Evolutionary conservation across 1,284 basidiomycete species (phyloP).

Genomic region (Violaceomyces palustris): DNA sequence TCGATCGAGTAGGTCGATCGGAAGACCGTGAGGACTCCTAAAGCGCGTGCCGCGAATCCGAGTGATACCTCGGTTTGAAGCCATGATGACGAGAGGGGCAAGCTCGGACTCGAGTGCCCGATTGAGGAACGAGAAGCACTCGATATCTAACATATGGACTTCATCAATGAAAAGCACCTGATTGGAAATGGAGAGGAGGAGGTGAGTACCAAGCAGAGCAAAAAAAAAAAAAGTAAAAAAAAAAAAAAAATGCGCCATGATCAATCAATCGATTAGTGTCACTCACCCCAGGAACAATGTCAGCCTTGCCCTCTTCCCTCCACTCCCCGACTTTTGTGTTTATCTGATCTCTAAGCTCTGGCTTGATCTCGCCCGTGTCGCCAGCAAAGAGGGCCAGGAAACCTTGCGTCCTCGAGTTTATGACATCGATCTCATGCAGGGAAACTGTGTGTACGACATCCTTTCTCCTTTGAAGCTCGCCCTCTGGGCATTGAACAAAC

Average conservation of each 20-base stretch:
- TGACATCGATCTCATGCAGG: conserved; percentile 97
- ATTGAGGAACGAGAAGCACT: conserved; percentile 98
- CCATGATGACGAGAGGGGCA: conserved; percentile 95
- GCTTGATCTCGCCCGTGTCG: conserved; percentile 98
- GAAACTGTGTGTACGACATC: conserved; percentile 96
- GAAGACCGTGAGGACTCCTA: conserved; percentile 87
- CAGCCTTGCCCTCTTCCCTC: conserved; percentile 97
- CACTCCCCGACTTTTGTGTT: conserved; percentile 95
- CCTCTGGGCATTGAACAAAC: conserved; percentile 95
- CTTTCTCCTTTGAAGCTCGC: conserved; percentile 93
- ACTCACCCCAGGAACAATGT: conserved; percentile 77
- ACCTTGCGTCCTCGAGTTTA: conserved; percentile 94
- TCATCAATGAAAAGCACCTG: conserved; percentile 60
- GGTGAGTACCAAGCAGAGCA: no score
- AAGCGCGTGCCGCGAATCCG: conserved; percentile 92
- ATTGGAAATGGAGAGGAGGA: no score
- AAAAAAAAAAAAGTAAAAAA: no score
- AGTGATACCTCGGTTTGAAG: conserved; percentile 90
- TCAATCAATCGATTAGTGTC: no score
- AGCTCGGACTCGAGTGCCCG: conserved; percentile 89
- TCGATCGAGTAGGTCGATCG: conserved; percentile 87
- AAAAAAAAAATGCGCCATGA: no score
- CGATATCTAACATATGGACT: conserved; percentile 97
- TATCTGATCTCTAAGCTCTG: conserved; percentile 91
- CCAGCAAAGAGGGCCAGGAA: conserved; percentile 63